Evolutionary conservation across 805 yeast genomes (phyloP).

Genomic region (Yamadazyma takamatsuzukensis): DNA sequence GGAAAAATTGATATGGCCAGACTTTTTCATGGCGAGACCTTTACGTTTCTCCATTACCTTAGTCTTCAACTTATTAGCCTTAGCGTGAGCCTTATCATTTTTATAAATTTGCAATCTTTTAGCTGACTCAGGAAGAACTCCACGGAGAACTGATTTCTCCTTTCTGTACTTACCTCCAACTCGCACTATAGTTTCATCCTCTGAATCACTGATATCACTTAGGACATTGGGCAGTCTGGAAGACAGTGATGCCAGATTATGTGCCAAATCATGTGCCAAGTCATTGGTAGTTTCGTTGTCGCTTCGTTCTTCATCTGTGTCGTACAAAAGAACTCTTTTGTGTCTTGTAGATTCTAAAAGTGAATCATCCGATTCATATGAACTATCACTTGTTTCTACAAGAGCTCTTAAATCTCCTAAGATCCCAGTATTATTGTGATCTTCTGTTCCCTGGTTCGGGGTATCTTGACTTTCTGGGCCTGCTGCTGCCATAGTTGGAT

Average conservation of each 20-base stretch:
- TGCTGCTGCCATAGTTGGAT: no score
- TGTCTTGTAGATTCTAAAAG: not conserved
- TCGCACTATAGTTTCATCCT: constrained; percentile 13
- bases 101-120: constrained; percentile 26
- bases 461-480: no score
- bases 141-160: constrained; percentile 29
- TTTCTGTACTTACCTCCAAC: constrained; percentile 24
- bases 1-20: no score
- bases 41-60: constrained; percentile 20
- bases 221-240: no score
- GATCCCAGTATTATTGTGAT: no score
- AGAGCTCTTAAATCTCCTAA: not conserved
- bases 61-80: constrained; percentile 3
- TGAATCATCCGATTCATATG: constrained; percentile 6
- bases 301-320: constrained; percentile 4
- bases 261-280: no score
- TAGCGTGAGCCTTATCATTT: constrained; percentile 7
- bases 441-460: no score
- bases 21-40: constrained; percentile 36
- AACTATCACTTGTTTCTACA: not conserved
- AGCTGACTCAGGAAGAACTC: constrained; percentile 40
- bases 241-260: no score
- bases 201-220: constrained; percentile 1
- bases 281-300: not conserved
- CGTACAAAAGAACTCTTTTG: constrained; percentile 2